Base-by-base conservation (phyloP, 768 basidiomycete species). In the Pisolithus microcarpus region DNA sequence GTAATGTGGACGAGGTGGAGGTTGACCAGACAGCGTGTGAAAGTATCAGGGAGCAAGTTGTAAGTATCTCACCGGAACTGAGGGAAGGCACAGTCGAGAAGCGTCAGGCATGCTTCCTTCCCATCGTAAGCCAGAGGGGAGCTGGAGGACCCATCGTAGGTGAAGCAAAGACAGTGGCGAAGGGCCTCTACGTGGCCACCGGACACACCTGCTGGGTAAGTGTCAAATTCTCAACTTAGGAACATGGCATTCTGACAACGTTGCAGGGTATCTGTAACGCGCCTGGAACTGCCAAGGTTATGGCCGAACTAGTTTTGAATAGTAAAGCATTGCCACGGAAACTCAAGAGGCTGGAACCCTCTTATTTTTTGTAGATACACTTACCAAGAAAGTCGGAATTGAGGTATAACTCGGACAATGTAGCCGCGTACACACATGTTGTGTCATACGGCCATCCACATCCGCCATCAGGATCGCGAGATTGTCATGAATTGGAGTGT, bases 181-280 rank as follows among this genome's bases (percentile, higher is more conserved):
- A 77, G 56, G 85, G 87, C 0, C 62, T 92, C 49, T 78, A 79
- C 52, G 72, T 93, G 26, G 88, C 82, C 0, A 80, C 81, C 7
- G 91, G 91, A 19, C 88, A 90, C 63, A 85, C 84, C 0, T 87
- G 84, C 59, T 87, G 87, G 85, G 84, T 85, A 58, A 58, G 79
- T 70, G 36, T 9, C 15, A 21, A 16, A 47, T 28, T 43, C 47
- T n/a, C 38, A 28, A 21, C 36, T 46, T 37, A 30, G 10, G 48
- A 15, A 43, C 31, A 28, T 31, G 10, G 43, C 43, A 28, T 45
- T 37, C 48, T 61, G 15, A 61, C 24, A 21, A 10, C 21, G 36
- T 34, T 31, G 38, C 50, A 86, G 85, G 86, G 87, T 0, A 84
- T 88, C 38, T 87, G 81, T 64, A 87, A 87, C 62, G 89, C 83